phyloP scores from a whole-genome alignment of 2,329 filamentous ascomycete genomes.

The Trichophyton mentagrophytes region DNA sequence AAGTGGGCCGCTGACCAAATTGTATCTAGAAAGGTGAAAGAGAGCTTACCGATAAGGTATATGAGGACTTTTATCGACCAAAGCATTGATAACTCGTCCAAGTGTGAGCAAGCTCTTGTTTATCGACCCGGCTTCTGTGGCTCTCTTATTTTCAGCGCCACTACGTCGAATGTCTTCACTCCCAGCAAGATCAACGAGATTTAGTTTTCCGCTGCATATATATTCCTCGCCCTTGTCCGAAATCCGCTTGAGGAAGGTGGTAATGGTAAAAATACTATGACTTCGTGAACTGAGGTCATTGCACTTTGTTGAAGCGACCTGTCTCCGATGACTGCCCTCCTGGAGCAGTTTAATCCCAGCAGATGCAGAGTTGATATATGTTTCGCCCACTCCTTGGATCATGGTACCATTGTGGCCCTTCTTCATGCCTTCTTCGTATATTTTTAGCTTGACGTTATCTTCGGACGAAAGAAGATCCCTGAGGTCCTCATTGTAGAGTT shows the following conservation, averaged over 20 bases:
- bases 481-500: slow-evolving; percentile 95
- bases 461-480: slow-evolving; percentile 76
- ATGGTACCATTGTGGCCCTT: slow-evolving; percentile 69
- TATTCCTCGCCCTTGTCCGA: slow-evolving; percentile 79
- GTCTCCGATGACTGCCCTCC: slow-evolving; percentile 78
- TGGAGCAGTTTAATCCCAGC: slow-evolving; percentile 83
- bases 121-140: slow-evolving; percentile 87
- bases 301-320: slow-evolving; percentile 99
- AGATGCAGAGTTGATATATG: slow-evolving; percentile 71
- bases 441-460: slow-evolving; percentile 77
- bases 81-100: slow-evolving; percentile 90
- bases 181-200: slow-evolving; percentile 88
- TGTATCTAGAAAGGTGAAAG: not conserved
- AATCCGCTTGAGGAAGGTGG: slow-evolving; percentile 72
- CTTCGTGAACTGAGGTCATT: slow-evolving; percentile 95
- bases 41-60: slow-evolving; percentile 54
- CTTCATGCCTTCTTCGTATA: slow-evolving; percentile 68
- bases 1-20: not conserved
- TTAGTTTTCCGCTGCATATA: slow-evolving; percentile 82
- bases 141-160: slow-evolving; percentile 94
- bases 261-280: slow-evolving; percentile 95
- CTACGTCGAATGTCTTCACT: slow-evolving; percentile 97
- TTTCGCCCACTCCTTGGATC: slow-evolving; percentile 96
- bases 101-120: slow-evolving; percentile 95
- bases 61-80: slow-evolving; percentile 79